Evolutionary conservation across 257 asterid species (phyloP).

Genomic region (Solanum rostratum): DNA sequence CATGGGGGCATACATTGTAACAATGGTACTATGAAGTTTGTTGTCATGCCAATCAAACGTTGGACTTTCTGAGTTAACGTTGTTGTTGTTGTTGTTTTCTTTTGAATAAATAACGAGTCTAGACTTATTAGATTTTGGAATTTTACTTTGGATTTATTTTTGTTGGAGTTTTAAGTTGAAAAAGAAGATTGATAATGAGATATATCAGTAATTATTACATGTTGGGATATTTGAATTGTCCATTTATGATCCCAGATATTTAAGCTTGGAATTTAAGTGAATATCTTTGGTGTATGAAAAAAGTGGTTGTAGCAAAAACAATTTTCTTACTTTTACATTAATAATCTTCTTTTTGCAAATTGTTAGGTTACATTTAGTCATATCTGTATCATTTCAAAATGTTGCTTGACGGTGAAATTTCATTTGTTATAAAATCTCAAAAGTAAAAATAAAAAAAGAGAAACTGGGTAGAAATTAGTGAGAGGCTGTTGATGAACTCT

Average conservation of each 20-base stretch:
- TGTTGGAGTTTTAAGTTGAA: background rate
- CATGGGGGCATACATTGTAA: constrained; percentile 49
- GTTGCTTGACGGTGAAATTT: too few species aligned
- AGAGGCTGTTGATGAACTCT: too few species aligned
- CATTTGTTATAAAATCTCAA: too few species aligned
- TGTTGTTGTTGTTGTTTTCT: background rate
- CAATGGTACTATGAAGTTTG: constrained; percentile 65
- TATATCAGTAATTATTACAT: background rate
- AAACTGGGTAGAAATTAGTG: too few species aligned
- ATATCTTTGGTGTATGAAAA: background rate
- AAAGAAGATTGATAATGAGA: background rate
- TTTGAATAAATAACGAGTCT: background rate
- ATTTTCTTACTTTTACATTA: background rate
- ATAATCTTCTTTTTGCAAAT: too few species aligned
- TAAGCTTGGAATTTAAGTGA: background rate
- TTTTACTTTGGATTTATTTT: background rate
- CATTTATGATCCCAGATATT: too few species aligned
- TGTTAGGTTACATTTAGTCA: too few species aligned
- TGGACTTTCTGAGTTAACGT: constrained; percentile 1
- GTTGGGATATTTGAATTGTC: background rate
- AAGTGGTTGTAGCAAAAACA: background rate
- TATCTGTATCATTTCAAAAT: too few species aligned
- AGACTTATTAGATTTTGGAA: background rate
- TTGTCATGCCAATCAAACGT: constrained; percentile 47
- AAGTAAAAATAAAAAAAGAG: too few species aligned